A percentile compares a stretch with the other conserved stretches of the same genome.
Evolutionary conservation across 78 protist species (phyloP).

Genomic region (Ministeria vibrans): DNA sequence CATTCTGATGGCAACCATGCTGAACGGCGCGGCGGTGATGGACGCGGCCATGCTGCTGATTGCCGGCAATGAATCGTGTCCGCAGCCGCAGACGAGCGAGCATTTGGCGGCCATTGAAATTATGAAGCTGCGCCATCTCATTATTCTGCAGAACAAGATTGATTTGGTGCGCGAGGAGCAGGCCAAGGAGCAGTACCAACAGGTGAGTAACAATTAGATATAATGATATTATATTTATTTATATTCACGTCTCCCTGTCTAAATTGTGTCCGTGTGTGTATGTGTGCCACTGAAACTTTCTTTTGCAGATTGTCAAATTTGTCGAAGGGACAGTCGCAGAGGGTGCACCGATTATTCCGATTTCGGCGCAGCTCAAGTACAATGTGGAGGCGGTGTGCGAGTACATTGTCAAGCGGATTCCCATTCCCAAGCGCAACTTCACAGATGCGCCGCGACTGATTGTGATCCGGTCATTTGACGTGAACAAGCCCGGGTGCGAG

Average conservation of each 20-base stretch:
- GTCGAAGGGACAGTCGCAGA: conserved; percentile 89
- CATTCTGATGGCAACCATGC: conserved; percentile 99
- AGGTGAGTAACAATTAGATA: no score
- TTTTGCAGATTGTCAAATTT: background rate
- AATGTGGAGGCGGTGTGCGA: conserved; percentile 97
- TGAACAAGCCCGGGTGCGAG: conserved; percentile 97
- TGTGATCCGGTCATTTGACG: conserved; percentile 99
- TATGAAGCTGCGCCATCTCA: conserved; percentile 92
- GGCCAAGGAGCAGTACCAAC: conserved; percentile 80
- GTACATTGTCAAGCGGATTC: conserved; percentile 84
- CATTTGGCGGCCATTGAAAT: conserved; percentile 99
- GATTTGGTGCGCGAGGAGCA: conserved; percentile 90
- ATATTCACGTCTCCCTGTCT: background rate
- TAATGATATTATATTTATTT: background rate
- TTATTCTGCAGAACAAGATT: conserved; percentile 99
- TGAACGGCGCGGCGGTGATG: conserved; percentile 99
- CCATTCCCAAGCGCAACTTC: conserved; percentile 95
- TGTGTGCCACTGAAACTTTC: no score
- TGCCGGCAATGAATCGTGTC: conserved; percentile 92
- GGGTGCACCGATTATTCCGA: conserved; percentile 97
- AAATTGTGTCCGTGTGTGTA: no score
- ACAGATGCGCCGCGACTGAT: conserved; percentile 84
- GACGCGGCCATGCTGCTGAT: conserved; percentile 99
- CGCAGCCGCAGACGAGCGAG: conserved; percentile 99
- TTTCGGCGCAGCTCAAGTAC: conserved; percentile 96